Percentiles rank a stretch among this genome's conserved stretches.
phyloP scores from a whole-genome alignment of 208 protist species.

The Trypanosoma rangeli region DNA sequence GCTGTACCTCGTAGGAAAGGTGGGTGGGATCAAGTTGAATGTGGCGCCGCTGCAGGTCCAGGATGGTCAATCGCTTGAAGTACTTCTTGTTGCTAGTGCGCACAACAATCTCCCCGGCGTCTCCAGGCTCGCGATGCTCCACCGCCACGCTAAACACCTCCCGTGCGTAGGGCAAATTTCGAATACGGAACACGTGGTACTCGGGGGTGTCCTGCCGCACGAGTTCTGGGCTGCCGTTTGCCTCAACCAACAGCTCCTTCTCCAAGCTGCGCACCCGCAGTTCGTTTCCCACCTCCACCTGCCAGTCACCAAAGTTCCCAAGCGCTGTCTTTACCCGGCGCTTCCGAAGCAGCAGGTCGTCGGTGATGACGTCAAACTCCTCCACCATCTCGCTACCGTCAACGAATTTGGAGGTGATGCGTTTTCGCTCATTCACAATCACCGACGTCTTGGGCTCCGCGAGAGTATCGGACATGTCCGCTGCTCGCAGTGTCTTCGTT shows the following conservation, averaged over 20 bases:
- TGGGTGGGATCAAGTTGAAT: constrained; percentile 60
- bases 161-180: constrained; percentile 91
- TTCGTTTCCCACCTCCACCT: constrained; percentile 88
- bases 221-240: constrained; percentile 75
- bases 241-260: constrained; percentile 69
- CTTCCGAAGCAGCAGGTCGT: constrained; percentile 91
- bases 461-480: constrained; percentile 34
- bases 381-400: constrained; percentile 92
- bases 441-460: constrained; percentile 80
- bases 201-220: constrained; percentile 84
- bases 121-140: constrained; percentile 47
- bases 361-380: constrained; percentile 93
- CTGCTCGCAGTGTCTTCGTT: neutral
- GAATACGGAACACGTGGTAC: constrained; percentile 86
- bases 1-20: constrained; percentile 84
- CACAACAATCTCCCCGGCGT: constrained; percentile 87
- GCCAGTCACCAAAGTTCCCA: constrained; percentile 82
- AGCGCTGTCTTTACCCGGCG: constrained; percentile 63
- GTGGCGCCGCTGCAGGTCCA: constrained; percentile 66
- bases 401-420: constrained; percentile 86
- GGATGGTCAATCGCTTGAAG: constrained; percentile 89
- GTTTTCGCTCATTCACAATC: constrained; percentile 75
- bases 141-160: constrained; percentile 84
- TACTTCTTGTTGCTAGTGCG: constrained; percentile 96
- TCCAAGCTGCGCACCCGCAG: constrained; percentile 48